phyloP scores from a whole-genome alignment of 345 rosid species.

The Hypericum androsaemum region DNA sequence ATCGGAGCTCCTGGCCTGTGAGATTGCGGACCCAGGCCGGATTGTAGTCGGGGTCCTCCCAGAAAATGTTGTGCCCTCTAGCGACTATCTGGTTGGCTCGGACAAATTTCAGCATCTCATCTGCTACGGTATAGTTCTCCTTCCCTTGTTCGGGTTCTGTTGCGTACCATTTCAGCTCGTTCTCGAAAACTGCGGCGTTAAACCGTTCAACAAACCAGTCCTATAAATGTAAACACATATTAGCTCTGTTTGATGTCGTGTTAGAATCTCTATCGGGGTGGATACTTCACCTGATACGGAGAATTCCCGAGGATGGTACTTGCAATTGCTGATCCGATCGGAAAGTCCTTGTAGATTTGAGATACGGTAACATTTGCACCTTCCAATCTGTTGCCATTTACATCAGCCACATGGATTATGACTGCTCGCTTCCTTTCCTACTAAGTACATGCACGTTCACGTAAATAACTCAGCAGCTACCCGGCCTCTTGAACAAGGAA shows the following conservation, averaged over 20 bases:
- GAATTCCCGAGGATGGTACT: constrained; percentile 55
- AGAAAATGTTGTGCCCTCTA: constrained; percentile 87
- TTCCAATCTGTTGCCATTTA: constrained; percentile 40
- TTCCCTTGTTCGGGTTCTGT: constrained; percentile 67
- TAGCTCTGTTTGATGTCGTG: too few species aligned
- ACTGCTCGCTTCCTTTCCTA: constrained; percentile 71
- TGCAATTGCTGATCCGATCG: constrained; percentile 74
- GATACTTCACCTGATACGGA: constrained; percentile 49
- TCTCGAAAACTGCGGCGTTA: constrained; percentile 77
- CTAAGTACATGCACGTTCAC: background rate
- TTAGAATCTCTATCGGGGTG: background rate
- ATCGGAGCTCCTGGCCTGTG: constrained; percentile 29
- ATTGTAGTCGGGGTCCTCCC: constrained; percentile 76
- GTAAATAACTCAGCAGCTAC: too few species aligned
- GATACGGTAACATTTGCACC: constrained; percentile 39
- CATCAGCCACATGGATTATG: constrained; percentile 53
- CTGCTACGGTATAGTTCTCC: constrained; percentile 50
- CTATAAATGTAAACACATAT: constrained; percentile 16
- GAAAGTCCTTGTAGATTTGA: constrained; percentile 71
- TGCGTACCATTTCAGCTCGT: constrained; percentile 86
- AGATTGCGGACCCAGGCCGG: constrained; percentile 58
- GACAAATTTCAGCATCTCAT: constrained; percentile 52
- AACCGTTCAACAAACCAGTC: constrained; percentile 74
- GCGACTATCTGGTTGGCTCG: constrained; percentile 43
- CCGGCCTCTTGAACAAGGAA: too few species aligned